phyloP scores from a whole-genome alignment of 2,329 filamentous ascomycete species.

The Aspergillus pseudoglaucus region DNA sequence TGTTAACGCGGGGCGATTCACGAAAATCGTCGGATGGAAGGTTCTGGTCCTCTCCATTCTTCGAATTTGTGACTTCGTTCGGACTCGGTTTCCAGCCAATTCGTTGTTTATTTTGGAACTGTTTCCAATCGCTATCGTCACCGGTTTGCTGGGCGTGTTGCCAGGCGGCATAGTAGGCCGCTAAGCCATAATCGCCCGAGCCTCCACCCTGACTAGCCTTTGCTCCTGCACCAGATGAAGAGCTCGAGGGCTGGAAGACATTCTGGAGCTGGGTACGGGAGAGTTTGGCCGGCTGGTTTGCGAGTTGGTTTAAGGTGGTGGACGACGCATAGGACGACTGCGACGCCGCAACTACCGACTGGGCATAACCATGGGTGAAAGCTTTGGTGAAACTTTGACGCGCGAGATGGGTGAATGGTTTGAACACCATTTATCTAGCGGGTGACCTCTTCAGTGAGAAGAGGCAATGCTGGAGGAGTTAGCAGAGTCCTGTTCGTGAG shows the following conservation, averaged over 20 bases:
- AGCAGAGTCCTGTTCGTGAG: neutral
- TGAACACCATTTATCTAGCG: slow-evolving; percentile 81
- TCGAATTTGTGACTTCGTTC: slow-evolving; percentile 27
- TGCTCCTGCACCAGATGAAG: slow-evolving; percentile 46
- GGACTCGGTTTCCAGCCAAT: slow-evolving; percentile 74
- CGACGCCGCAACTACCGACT: slow-evolving; percentile 91
- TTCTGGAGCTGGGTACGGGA: slow-evolving; percentile 61
- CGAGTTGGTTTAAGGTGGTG: slow-evolving; percentile 51
- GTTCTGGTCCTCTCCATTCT: slow-evolving; percentile 16
- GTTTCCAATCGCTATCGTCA: slow-evolving; percentile 76
- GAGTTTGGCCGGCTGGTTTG: slow-evolving; percentile 46
- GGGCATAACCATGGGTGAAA: slow-evolving; percentile 95
- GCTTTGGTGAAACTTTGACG: slow-evolving; percentile 96
- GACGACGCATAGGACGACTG: slow-evolving; percentile 73
- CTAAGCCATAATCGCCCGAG: slow-evolving; percentile 60
- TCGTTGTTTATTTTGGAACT: slow-evolving; percentile 80
- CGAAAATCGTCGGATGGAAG: slow-evolving; percentile 38
- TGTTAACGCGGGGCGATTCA: slow-evolving; percentile 56
- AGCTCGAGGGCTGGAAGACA: slow-evolving; percentile 61
- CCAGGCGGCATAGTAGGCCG: slow-evolving; percentile 87
- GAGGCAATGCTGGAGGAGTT: slow-evolving; percentile 42
- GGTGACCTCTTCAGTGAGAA: slow-evolving; percentile 58
- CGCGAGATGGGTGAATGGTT: slow-evolving; percentile 72
- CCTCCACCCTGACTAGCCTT: slow-evolving; percentile 54
- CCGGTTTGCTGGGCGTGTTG: slow-evolving; percentile 67